Base-by-base conservation (phyloP, 805 yeast species). In the Candida rishiriensis region DNA sequence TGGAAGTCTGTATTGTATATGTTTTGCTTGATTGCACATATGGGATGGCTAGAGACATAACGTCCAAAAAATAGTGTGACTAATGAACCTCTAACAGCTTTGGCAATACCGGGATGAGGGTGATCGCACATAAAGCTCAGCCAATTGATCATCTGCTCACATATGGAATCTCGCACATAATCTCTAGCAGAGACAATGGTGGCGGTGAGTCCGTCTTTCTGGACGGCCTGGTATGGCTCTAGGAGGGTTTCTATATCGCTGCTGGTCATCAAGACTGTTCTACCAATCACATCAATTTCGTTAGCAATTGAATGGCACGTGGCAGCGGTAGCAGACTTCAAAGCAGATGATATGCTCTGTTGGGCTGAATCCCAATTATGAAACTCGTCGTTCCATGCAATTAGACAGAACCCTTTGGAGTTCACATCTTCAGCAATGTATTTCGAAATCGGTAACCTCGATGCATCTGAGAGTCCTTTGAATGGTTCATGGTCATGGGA, bases 371-470 rank as follows among this genome's bases (percentile, higher is more conserved):
- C 67, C 51, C 73, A 76, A 53, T 78, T 76, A 55, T 86, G 93
- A 51, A 70, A 72, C 54, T 86, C 93, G 56, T 86, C 95, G 59
- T 86, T 86, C 85, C 90, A 86, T n/a, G 84, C 67, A 17, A 82
- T 57, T 29, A 85, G 66, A 35, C 69, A 63, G 66, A 75, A 81
- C 12, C 67, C 47, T 8, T 51, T 39, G 2, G 69, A 47, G 51
- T 73, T 71, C 9, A 16, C 17, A 50, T 72, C 78, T 10, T 40
- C 60, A 0, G 56, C 60, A 1, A 66, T 69, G 44, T 73, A 73
- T 21, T 50, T 52, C 16, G 49, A 50, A 3, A 48, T 36, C 0
- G 73, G 68, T 8, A 72, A 57, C 3, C 62, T 50, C 2, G 73
- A 56, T 13, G 51, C 41, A 29, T 70, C 59, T 3, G 75, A 68